These are phyloP conservation scores for Dalechampia spathulata DNA, from an alignment of 441 rosid genomes.

Conservation along the genomic window DNA sequence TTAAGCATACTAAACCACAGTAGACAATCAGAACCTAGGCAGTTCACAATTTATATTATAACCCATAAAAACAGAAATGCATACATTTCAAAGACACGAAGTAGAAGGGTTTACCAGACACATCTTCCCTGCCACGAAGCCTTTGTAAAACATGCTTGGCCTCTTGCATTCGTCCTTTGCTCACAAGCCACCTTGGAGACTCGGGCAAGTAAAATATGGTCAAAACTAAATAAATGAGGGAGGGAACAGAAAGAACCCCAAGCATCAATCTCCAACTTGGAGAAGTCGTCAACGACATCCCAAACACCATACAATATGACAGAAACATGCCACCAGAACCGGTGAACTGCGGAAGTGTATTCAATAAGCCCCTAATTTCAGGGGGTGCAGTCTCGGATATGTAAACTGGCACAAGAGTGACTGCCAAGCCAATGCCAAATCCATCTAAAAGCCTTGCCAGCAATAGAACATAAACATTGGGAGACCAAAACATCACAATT, in stretches of 20 bases:
- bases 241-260: conserved; percentile 64
- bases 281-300: conserved; percentile 50
- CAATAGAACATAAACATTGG: conserved; percentile 62
- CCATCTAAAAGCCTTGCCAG: conserved; percentile 69
- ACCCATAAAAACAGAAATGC: no score
- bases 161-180: conserved; percentile 71
- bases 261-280: conserved; percentile 90
- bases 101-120: conserved; percentile 36
- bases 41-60: no score
- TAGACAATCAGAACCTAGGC: no score
- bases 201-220: conserved; percentile 66
- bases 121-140: conserved; percentile 77
- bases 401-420: conserved; percentile 69
- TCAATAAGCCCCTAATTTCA: conserved; percentile 68
- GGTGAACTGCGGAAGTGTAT: conserved; percentile 73
- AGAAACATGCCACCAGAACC: conserved; percentile 87
- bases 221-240: conserved; percentile 36
- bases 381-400: conserved; percentile 89
- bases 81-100: no score
- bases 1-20: no score
- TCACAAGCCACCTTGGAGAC: conserved; percentile 89
- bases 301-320: conserved; percentile 71
- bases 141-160: conserved; percentile 62
- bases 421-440: conserved; percentile 69
- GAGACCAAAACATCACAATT: conserved; percentile 69